Evolutionary conservation across 1,284 basidiomycete genomes (phyloP).

Genomic region (Amylostereum areolatum): DNA sequence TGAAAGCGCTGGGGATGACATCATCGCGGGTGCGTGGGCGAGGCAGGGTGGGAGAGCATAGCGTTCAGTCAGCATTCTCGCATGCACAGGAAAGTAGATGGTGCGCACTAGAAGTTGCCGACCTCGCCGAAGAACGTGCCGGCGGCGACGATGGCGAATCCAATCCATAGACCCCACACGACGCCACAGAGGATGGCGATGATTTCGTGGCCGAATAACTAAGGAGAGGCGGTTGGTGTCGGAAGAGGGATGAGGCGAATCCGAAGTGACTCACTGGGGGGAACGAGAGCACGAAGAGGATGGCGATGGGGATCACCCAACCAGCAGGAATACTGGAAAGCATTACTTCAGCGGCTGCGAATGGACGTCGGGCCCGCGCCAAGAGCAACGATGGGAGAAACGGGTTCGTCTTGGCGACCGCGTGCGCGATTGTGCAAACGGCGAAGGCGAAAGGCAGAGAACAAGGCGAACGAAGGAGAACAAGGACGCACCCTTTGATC

Average conservation of each 20-base stretch:
- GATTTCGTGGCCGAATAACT: constrained; percentile 51
- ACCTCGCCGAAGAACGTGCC: constrained; percentile 45
- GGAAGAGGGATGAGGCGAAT: constrained; percentile 8
- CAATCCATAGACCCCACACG: constrained; percentile 44
- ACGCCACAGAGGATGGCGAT: constrained; percentile 47
- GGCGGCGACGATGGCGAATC: constrained; percentile 42
- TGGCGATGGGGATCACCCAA: constrained; percentile 79
- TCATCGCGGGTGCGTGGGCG: too few relatives aligned
- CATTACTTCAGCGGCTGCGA: constrained; percentile 19
- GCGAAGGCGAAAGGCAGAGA: too few relatives aligned
- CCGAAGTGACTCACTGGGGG: constrained; percentile 49
- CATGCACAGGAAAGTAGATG: neutral
- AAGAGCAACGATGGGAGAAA: constrained; percentile 36
- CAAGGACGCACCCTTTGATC: constrained; percentile 36
- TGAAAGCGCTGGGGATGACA: constrained; percentile 41
- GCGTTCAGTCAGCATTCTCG: constrained; percentile 4
- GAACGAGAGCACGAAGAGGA: constrained; percentile 75
- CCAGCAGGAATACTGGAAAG: constrained; percentile 37
- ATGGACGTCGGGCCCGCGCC: too few relatives aligned
- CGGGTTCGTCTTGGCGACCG: too few relatives aligned
- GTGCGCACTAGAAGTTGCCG: constrained; percentile 43
- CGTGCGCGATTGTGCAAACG: constrained; percentile 38
- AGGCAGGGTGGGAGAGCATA: constrained; percentile 3
- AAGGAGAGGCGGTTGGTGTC: neutral
- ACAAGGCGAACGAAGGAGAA: neutral